Percentiles rank a stretch among this genome's conserved stretches.
Evolutionary conservation across 306 rosid genomes (phyloP).

Genomic region (Sophora flavescens): DNA sequence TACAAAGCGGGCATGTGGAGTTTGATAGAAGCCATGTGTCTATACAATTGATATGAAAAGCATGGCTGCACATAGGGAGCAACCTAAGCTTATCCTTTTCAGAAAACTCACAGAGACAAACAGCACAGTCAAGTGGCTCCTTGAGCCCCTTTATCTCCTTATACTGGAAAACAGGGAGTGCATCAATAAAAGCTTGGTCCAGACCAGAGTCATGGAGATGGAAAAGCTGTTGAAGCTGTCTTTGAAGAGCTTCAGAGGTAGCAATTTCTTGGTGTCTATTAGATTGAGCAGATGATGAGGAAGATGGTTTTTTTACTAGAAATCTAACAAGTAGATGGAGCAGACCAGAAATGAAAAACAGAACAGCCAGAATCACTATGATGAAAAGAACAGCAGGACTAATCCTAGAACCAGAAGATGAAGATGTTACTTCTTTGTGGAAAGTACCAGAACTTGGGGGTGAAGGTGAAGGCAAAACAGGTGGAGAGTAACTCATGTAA

Average conservation of each 20-base stretch:
- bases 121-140: constrained; percentile 96
- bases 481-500: constrained; percentile 68
- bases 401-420: constrained; percentile 80
- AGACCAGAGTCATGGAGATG: constrained; percentile 97
- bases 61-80: constrained; percentile 97
- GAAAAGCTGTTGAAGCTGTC: constrained; percentile 95
- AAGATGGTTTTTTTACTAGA: constrained; percentile 81
- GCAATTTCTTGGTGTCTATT: constrained; percentile 79
- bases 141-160: constrained; percentile 87
- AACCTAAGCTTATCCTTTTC: constrained; percentile 89
- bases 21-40: constrained; percentile 97
- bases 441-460: no score
- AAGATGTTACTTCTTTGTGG: not conserved
- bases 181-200: constrained; percentile 96
- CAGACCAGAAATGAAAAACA: constrained; percentile 92
- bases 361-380: constrained; percentile 88
- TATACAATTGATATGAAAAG: constrained; percentile 89
- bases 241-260: constrained; percentile 87
- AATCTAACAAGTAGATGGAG: constrained; percentile 97
- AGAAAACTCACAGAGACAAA: constrained; percentile 88
- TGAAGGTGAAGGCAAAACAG: constrained; percentile 18
- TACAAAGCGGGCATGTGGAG: constrained; percentile 94
- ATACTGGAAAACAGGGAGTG: constrained; percentile 95
- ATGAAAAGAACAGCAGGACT: constrained; percentile 97
- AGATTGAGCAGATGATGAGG: constrained; percentile 66